phyloP scores from a whole-genome alignment of 2,329 filamentous ascomycete species.

The Cordyceps fumosorosea region DNA sequence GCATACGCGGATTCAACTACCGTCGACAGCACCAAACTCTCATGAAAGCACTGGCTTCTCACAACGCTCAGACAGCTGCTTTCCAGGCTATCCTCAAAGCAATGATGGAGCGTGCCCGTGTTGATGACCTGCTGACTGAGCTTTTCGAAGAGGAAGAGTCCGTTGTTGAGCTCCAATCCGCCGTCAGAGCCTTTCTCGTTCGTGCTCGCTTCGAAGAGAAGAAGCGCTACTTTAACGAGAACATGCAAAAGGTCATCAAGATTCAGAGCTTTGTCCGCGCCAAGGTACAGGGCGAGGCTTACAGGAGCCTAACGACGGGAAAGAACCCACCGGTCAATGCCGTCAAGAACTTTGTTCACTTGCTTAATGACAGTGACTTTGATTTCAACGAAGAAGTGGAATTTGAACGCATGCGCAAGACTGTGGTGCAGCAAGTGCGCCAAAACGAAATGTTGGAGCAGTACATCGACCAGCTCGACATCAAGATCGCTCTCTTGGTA shows the following conservation, averaged over 20 bases:
- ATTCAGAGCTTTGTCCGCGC: slow-evolving; percentile 94
- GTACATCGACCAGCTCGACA: slow-evolving; percentile 96
- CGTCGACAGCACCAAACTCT: slow-evolving; percentile 56
- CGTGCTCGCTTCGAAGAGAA: slow-evolving; percentile 75
- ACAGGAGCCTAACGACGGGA: slow-evolving; percentile 91
- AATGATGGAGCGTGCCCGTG: slow-evolving; percentile 66
- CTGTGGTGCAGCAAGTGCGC: slow-evolving; percentile 91
- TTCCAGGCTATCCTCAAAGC: slow-evolving; percentile 74
- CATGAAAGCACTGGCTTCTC: slow-evolving; percentile 62
- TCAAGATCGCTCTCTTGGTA: slow-evolving; percentile 95
- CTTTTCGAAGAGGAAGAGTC: slow-evolving; percentile 78
- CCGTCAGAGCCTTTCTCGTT: slow-evolving; percentile 66
- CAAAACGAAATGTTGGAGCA: slow-evolving; percentile 97
- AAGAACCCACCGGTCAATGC: slow-evolving; percentile 96
- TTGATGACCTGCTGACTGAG: slow-evolving; percentile 68
- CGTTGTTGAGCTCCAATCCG: slow-evolving; percentile 68
- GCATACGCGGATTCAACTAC: slow-evolving; percentile 57
- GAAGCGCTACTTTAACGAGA: slow-evolving; percentile 81
- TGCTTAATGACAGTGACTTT: slow-evolving; percentile 96
- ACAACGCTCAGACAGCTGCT: slow-evolving; percentile 58
- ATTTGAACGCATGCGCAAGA: slow-evolving; percentile 90
- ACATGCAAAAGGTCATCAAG: slow-evolving; percentile 99
- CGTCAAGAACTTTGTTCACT: slow-evolving; percentile 95
- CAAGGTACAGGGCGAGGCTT: slow-evolving; percentile 93
- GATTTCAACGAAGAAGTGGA: slow-evolving; percentile 99